Conservation (phyloP, 176 grass and related monocot genomes). For the Metroxylon sagu region DNA sequence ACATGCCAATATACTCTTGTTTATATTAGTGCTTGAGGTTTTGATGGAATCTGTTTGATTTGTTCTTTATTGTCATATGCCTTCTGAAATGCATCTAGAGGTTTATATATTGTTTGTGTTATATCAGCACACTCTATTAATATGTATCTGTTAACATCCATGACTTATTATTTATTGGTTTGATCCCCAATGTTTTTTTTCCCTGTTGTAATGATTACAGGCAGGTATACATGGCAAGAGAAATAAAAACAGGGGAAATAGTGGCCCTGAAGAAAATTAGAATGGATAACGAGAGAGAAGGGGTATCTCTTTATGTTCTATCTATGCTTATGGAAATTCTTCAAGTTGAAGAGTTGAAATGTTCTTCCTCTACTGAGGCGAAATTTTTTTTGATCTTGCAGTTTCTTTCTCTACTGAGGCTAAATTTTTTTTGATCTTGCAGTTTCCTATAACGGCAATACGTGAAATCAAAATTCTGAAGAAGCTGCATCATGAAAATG, state of each 20-base stretch:
- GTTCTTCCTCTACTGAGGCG: not conserved
- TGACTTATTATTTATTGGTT: not conserved
- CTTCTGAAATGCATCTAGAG: no score
- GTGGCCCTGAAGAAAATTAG: slow-evolving; percentile 95
- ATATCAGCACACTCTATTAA: no score
- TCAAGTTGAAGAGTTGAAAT: not conserved
- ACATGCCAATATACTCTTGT: no score
- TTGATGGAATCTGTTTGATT: no score
- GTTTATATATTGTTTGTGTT: no score
- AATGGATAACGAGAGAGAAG: slow-evolving; percentile 93
- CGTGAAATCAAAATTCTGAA: slow-evolving; percentile 96
- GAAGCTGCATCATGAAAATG: slow-evolving; percentile 84
- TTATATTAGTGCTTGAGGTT: no score
- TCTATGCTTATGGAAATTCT: not conserved
- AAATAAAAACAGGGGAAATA: slow-evolving; percentile 63
- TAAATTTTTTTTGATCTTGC: slow-evolving; percentile 13
- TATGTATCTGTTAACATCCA: not conserved
- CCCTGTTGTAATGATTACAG: slow-evolving; percentile 16
- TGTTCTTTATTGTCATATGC: no score
- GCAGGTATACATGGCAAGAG: slow-evolving; percentile 93
- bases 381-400: slow-evolving; percentile 26
- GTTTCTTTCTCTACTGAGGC: slow-evolving; percentile 32
- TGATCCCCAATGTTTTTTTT: not conserved
- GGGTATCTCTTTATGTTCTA: slow-evolving; percentile 30
- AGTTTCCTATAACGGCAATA: slow-evolving; percentile 89